A percentile compares a stretch with the other conserved stretches of the same genome.
Evolutionary conservation across 1,284 basidiomycete species (phyloP).

Genomic region (Ceratobasidium sp.): DNA sequence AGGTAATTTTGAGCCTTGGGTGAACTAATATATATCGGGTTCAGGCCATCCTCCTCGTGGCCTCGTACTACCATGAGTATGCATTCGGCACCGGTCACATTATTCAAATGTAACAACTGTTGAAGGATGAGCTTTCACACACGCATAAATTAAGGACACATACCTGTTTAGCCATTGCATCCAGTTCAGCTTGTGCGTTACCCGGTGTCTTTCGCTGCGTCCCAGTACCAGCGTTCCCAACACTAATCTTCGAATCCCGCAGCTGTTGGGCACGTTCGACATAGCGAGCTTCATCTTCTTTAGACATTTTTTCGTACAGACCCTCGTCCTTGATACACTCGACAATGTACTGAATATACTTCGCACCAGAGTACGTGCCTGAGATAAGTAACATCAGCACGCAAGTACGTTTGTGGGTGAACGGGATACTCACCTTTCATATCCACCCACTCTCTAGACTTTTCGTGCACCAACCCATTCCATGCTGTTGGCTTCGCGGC

Average conservation of each 20-base stretch:
- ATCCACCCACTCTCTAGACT: background rate
- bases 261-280: background rate
- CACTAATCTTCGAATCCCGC: background rate
- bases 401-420: background rate
- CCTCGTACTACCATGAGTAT: background rate
- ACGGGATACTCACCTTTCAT: background rate
- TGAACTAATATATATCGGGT: background rate
- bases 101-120: background rate
- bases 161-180: background rate
- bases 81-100: background rate
- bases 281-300: background rate
- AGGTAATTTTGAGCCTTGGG: background rate
- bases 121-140: too few species aligned
- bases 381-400: background rate
- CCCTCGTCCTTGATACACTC: background rate
- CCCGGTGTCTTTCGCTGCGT: background rate
- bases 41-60: background rate
- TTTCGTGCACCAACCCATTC: constrained; percentile 19
- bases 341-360: background rate
- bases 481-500: background rate
- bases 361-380: background rate
- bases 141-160: background rate
- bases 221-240: background rate
- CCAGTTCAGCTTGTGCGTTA: background rate
- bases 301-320: background rate